Base-by-base conservation (phyloP, 2,329 filamentous ascomycete species). In the Venturia pyrina region DNA sequence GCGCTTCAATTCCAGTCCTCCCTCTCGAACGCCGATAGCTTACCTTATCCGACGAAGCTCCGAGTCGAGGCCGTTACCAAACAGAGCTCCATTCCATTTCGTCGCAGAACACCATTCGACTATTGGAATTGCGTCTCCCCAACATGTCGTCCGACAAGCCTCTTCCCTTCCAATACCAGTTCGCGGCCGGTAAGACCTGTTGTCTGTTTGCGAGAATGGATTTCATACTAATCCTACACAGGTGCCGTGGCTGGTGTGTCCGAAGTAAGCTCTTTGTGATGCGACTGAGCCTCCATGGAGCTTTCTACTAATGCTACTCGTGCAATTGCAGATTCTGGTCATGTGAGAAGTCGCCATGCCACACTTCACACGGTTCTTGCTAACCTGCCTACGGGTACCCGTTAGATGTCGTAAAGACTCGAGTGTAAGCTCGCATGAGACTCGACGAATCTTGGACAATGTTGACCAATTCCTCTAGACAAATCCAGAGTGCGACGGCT, bases 211-310 rank as follows among this genome's bases (percentile, higher is more conserved):
- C 32, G 71, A 71, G 67, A 68, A 69, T 69, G 68, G 69, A 70
- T 68, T 70, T 69, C 66, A 69, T 68, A 71, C 70, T 70, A 74
- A 76, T 70, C 67, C 62, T 65, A 68, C 62, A 68, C 72, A 90
- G 88, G 89, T 81, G 95, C 95, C 76, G 90, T 99, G 76, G 95
- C 95, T 75, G 95, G 95, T 83, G 93, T 99, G 70, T 98, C 93
- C 73, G 95, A 99, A 86, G 92, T 93, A 82, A 37, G 53, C 32
- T 59, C 28, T 59, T 28, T 28, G 28, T 28, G 28, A 5, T 32
- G 6, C 19, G 17, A 34, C n/a, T 19, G 53, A 37, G 4, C 17
- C 53, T 59, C 17, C 19, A 37, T 59, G 28, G 53, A 59, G 53
- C 53, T 37, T 17, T 34, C 7, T n/a, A 61, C 65, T 46, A 69